Evolutionary conservation across 208 protist species (phyloP).

Genomic region (Crithidia brevicula): DNA sequence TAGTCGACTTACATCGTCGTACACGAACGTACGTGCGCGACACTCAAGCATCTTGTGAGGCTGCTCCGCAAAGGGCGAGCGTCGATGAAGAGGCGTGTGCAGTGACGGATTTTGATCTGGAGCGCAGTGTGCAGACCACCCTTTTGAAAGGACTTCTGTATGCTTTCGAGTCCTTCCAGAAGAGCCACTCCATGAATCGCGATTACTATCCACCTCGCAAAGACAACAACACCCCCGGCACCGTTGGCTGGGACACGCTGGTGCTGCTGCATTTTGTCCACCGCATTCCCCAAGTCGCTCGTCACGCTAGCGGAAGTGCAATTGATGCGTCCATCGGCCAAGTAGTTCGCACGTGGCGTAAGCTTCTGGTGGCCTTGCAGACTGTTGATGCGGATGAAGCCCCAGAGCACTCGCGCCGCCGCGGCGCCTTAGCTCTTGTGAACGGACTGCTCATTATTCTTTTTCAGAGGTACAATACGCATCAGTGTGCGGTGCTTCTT

Average conservation of each 20-base stretch:
- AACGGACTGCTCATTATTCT: slow-evolving; percentile 84
- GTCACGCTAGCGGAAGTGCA: slow-evolving; percentile 56
- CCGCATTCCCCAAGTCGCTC: slow-evolving; percentile 69
- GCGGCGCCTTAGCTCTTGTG: slow-evolving; percentile 75
- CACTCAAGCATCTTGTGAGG: background rate
- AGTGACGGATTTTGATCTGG: slow-evolving; percentile 20
- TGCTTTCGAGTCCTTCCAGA: slow-evolving; percentile 81
- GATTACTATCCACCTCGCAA: slow-evolving; percentile 64
- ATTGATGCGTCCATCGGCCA: slow-evolving; percentile 72
- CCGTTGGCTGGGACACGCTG: slow-evolving; percentile 88
- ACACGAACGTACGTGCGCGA: slow-evolving; percentile 20
- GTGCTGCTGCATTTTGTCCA: slow-evolving; percentile 84
- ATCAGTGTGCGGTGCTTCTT: slow-evolving; percentile 77
- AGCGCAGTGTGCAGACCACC: slow-evolving; percentile 51
- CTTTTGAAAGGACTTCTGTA: slow-evolving; percentile 71
- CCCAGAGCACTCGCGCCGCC: slow-evolving; percentile 79
- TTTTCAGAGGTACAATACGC: slow-evolving; percentile 81
- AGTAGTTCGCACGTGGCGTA: slow-evolving; percentile 82
- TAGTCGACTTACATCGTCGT: slow-evolving; percentile 46
- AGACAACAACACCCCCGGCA: slow-evolving; percentile 58
- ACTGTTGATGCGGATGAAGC: slow-evolving; percentile 56
- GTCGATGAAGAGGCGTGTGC: background rate
- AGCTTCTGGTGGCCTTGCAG: slow-evolving; percentile 77
- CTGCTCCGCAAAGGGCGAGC: background rate
- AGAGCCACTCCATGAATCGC: slow-evolving; percentile 72